phyloP scores from a whole-genome alignment of 768 basidiomycete genomes.

The Lanmaoa pseudosensibilis region DNA sequence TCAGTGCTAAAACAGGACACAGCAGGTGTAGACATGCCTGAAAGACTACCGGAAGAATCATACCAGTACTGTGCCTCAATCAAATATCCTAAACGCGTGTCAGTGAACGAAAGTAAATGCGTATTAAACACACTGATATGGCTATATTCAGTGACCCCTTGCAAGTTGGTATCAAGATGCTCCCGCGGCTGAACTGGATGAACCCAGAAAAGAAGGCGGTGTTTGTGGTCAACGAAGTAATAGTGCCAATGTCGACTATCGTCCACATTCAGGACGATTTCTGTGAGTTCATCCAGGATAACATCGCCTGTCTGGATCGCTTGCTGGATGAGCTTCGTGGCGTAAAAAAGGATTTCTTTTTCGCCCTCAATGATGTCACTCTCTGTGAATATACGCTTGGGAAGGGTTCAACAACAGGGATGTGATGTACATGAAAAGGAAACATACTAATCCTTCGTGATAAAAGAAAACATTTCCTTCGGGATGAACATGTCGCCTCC shows the following conservation, averaged over 20 bases:
- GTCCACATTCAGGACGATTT: conserved; percentile 15
- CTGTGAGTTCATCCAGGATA: conserved; percentile 7
- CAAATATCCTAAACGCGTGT: conserved; percentile 9
- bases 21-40: not conserved
- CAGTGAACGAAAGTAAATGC: not conserved
- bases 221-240: conserved; percentile 19
- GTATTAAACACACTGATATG: conserved; percentile 15
- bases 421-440: not conserved
- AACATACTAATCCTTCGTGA: conserved; percentile 12
- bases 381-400: conserved; percentile 20
- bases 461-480: conserved; percentile 17
- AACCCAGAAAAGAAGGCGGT: conserved; percentile 21
- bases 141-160: not conserved
- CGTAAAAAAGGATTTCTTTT: conserved; percentile 3
- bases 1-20: not conserved
- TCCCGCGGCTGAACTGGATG: not conserved
- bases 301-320: not conserved
- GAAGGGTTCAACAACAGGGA: not conserved
- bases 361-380: not conserved
- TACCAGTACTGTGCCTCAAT: conserved; percentile 18
- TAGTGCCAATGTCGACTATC: conserved; percentile 3
- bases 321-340: conserved; percentile 4
- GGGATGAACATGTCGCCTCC: conserved; percentile 14
- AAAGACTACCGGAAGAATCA: not conserved
- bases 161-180: not conserved